A percentile compares a stretch with the other conserved stretches of the same genome.
Evolutionary conservation across 192 early-diverging fungal genomes (phyloP).

Genomic region (Oehlia diaphana): DNA sequence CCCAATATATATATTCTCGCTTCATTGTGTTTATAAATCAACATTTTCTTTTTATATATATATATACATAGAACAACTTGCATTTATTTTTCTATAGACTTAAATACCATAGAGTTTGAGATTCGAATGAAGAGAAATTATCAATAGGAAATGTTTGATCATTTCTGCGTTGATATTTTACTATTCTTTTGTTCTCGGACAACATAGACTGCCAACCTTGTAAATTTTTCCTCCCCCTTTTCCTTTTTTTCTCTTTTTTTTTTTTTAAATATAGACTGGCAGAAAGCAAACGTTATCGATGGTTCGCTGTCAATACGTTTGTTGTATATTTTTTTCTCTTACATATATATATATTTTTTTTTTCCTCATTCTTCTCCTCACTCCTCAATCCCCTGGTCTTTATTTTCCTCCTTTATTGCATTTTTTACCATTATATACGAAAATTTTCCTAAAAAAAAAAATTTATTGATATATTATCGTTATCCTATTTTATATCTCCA

Average conservation of each 20-base stretch:
- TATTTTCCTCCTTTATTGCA: neutral
- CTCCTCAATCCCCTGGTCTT: too few species aligned
- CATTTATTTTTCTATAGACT: constrained; percentile 17
- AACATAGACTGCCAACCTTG: constrained; percentile 17
- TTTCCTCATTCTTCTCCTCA: too few species aligned
- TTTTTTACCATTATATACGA: constrained; percentile 2
- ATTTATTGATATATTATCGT: neutral
- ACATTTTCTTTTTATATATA: constrained; percentile 8
- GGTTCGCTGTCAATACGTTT: neutral
- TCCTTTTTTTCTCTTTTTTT: neutral
- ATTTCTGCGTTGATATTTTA: neutral
- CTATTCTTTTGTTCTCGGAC: neutral
- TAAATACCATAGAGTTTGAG: constrained; percentile 21
- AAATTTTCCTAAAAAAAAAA: neutral
- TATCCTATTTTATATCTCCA: neutral
- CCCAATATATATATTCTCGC: constrained; percentile 13
- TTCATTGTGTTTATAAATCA: constrained; percentile 22
- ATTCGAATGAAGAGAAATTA: neutral
- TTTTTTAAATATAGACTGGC: constrained; percentile 17
- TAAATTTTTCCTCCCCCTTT: neutral
- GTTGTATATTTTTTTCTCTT: constrained; percentile 18
- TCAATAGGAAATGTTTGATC: neutral
- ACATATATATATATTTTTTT: neutral
- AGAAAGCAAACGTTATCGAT: constrained; percentile 8
- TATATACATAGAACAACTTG: constrained; percentile 18